Base-by-base conservation (phyloP, 2,329 filamentous ascomycete species). In the Arthroderma sp. region DNA sequence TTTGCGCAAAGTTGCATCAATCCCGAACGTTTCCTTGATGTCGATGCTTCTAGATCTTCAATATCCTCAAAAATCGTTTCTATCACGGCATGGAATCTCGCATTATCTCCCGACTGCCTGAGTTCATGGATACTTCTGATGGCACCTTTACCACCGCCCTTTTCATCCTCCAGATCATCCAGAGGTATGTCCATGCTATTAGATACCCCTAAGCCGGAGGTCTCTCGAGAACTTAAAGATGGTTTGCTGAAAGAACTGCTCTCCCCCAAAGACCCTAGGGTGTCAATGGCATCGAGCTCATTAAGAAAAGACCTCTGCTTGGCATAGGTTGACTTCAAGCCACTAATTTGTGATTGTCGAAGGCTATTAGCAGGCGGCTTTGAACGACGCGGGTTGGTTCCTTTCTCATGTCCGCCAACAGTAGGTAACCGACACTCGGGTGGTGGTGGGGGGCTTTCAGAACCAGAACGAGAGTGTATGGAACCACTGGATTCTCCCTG, bases 81-180 rank as follows among this genome's bases (percentile, higher is more conserved):
- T 22, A 76, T 64, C 15, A 76, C 72, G 47, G 71, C 67, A 40
- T 71, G 63, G 49, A 80, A 77, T 38, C 74, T 69, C 38, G 68
- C 67, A 49, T 76, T 77, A 30, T 70, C 68, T 2, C 77, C 78
- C 42, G 73, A 69, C 36, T 73, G 73, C 45, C 76, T 68, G 31
- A 81, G 65, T 55, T 81, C 78, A 50, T 81, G 76, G 28, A 80
- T 75, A 45, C 72, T 77, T 47, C 74, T 69, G 39, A 78, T 66
- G 28, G 62, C 34, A 8, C 38, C 34, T 11, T 36, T 9, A 5
- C 61, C 53, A 39, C 48, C 40, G 42, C 51, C 61, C 33, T 68
- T 64, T 29, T 64, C 64, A 9, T 70, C 68, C 9, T 73, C 72
- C 6, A 71, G 67, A 4, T 70, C 65, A 10, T 60, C 49, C 39